Percentiles rank a stretch among this genome's conserved stretches.
Evolutionary conservation across 2,329 filamentous ascomycete species (phyloP).

Genomic region (Verticillium zaregamsianum): DNA sequence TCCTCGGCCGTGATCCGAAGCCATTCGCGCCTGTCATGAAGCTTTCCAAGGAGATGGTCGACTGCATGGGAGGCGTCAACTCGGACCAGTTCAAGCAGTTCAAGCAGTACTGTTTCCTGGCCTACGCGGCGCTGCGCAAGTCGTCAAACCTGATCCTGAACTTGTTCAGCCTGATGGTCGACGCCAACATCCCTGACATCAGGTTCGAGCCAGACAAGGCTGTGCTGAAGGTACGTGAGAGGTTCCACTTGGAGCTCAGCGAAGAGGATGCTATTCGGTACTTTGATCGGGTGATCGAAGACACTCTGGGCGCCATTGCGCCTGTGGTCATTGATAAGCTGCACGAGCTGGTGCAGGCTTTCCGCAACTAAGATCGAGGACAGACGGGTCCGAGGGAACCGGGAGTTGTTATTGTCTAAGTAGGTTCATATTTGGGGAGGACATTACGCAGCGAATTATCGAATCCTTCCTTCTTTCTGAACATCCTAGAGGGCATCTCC

Average conservation of each 20-base stretch:
- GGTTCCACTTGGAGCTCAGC: slow-evolving; percentile 85
- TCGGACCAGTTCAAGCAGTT: slow-evolving; percentile 83
- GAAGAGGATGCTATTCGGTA: slow-evolving; percentile 90
- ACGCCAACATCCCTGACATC: slow-evolving; percentile 96
- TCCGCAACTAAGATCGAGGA: slow-evolving; percentile 31
- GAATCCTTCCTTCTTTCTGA: too few relatives aligned
- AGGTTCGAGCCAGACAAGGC: slow-evolving; percentile 88
- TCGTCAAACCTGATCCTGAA: slow-evolving; percentile 89
- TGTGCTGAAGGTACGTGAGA: slow-evolving; percentile 89
- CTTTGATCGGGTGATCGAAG: slow-evolving; percentile 85
- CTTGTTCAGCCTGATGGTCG: slow-evolving; percentile 93
- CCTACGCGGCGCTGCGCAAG: slow-evolving; percentile 87
- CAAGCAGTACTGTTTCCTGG: slow-evolving; percentile 93
- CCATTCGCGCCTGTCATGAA: slow-evolving; percentile 98
- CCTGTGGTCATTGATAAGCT: slow-evolving; percentile 92
- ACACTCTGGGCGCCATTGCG: slow-evolving; percentile 83
- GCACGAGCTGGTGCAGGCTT: slow-evolving; percentile 90
- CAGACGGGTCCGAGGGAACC: not conserved
- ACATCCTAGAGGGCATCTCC: too few relatives aligned
- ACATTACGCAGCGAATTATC: not conserved
- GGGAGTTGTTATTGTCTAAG: not conserved
- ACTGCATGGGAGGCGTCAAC: slow-evolving; percentile 87
- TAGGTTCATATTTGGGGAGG: not conserved
- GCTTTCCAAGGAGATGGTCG: slow-evolving; percentile 95
- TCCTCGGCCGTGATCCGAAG: slow-evolving; percentile 93